Percentiles rank a stretch among this genome's conserved stretches.
phyloP scores from a whole-genome alignment of 345 rosid species.

The Turnera subulata region DNA sequence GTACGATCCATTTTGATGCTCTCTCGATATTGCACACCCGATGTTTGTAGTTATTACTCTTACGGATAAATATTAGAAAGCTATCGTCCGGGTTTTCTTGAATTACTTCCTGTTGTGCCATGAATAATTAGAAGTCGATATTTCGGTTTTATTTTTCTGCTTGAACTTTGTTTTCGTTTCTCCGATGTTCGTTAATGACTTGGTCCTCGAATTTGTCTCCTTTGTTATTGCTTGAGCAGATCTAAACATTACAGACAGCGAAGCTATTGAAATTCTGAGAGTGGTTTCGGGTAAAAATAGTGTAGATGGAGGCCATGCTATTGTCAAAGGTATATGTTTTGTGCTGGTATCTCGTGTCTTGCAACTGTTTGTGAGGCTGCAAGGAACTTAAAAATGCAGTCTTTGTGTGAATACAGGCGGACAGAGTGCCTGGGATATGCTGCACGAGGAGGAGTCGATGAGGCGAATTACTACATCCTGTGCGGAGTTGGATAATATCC shows the following conservation, averaged over 20 bases:
- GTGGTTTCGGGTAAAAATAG: slow-evolving; percentile 30
- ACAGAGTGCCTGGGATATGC: slow-evolving; percentile 93
- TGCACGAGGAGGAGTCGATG: slow-evolving; percentile 59
- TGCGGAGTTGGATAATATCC: slow-evolving; percentile 69
- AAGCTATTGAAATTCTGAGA: slow-evolving; percentile 57
- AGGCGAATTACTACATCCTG: slow-evolving; percentile 72
- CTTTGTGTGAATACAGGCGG: slow-evolving; percentile 43
- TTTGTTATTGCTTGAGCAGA: slow-evolving; percentile 29
- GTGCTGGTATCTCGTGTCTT: not conserved
- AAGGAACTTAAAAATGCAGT: not conserved
- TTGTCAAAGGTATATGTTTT: slow-evolving; percentile 20
- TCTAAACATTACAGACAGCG: slow-evolving; percentile 43
- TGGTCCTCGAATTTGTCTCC: not conserved
- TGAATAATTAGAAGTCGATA: not conserved
- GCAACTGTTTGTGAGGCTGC: not conserved
- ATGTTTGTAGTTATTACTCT: slow-evolving; percentile 25
- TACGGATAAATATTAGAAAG: not conserved
- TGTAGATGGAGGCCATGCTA: slow-evolving; percentile 23
- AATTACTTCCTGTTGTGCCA: too few species aligned
- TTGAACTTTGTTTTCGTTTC: too few species aligned
- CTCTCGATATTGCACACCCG: slow-evolving; percentile 3
- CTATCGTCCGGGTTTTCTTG: too few species aligned
- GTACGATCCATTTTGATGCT: slow-evolving; percentile 19
- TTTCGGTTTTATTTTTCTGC: not conserved
- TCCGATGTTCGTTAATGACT: too few species aligned